Conservation (phyloP, 2,329 filamentous ascomycete genomes). For the Fusarium armeniacum region DNA sequence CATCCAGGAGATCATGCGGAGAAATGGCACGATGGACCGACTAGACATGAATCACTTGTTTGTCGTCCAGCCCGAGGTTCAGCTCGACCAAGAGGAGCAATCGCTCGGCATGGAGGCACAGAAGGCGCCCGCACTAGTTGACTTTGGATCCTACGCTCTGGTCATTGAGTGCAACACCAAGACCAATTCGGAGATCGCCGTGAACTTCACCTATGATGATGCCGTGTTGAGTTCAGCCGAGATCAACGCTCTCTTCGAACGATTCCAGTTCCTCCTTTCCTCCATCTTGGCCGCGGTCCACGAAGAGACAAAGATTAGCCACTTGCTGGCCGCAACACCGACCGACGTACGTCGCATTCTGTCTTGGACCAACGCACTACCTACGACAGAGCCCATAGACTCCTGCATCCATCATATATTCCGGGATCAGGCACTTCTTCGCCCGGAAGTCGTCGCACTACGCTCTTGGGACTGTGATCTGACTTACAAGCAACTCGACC, state of each 20-base stretch:
- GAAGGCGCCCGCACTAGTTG: constrained; percentile 15
- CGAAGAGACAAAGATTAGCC: constrained; percentile 14
- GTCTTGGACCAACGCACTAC: constrained; percentile 14
- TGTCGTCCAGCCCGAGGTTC: constrained; percentile 14
- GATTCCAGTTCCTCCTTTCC: constrained; percentile 16
- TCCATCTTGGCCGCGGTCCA: constrained; percentile 8
- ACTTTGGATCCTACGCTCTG: constrained; percentile 17
- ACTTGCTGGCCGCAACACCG: constrained; percentile 13
- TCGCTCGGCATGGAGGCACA: constrained; percentile 15
- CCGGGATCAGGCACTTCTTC: constrained; percentile 10
- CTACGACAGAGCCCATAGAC: constrained; percentile 11
- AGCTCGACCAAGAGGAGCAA: constrained; percentile 15
- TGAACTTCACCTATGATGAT: constrained; percentile 17
- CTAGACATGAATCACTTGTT: constrained; percentile 18
- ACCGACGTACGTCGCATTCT: constrained; percentile 10
- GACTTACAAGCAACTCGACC: constrained; percentile 14
- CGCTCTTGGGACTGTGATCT: constrained; percentile 9
- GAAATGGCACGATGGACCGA: constrained; percentile 10
- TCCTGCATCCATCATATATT: constrained; percentile 15
- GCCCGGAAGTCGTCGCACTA: constrained; percentile 6
- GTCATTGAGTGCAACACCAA: constrained; percentile 15
- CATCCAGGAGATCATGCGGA: constrained; percentile 12
- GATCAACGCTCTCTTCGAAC: constrained; percentile 13
- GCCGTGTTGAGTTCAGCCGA: constrained; percentile 13
- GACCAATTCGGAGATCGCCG: constrained; percentile 9